A percentile compares a stretch with the other conserved stretches of the same genome.
Conservation (phyloP, 305 asterid genomes). For the Euphrasia arctica region DNA sequence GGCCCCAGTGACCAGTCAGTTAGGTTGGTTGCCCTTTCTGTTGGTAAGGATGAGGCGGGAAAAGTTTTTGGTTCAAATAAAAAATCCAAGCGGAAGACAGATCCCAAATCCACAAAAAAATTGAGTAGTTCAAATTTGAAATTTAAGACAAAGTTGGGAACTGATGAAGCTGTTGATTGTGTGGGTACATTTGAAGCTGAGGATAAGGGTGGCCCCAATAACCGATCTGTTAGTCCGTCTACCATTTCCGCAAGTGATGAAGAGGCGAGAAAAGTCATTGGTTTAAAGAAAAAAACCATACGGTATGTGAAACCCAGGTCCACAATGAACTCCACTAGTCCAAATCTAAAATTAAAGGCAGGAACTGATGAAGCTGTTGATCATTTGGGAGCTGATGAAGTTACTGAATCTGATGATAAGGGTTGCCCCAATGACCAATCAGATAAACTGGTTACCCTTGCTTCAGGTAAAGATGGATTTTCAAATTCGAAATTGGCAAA, state of each 20-base stretch:
- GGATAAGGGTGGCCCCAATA: constrained; percentile 32
- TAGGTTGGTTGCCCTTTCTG: neutral
- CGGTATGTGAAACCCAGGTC: neutral
- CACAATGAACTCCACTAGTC: neutral
- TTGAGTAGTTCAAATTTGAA: neutral
- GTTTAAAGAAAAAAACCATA: neutral
- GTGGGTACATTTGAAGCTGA: constrained; percentile 33
- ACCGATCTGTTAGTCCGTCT: constrained; percentile 8
- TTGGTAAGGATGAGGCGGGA: neutral
- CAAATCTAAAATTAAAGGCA: constrained; percentile 1
- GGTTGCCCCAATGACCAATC: neutral
- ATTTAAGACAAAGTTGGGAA: neutral
- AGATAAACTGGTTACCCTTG: neutral
- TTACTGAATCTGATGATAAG: neutral
- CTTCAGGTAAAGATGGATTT: neutral
- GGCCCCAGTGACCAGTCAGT: neutral
- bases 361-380: constrained; percentile 1
- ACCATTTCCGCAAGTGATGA: neutral
- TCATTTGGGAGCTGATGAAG: constrained; percentile 12
- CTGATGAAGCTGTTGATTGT: neutral
- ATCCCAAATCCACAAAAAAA: neutral
- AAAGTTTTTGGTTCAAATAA: neutral
- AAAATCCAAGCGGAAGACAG: neutral
- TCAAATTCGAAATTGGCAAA: constrained; percentile 34
- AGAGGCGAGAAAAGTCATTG: neutral